Evolutionary conservation across 2,329 filamentous ascomycete species (phyloP), one percentile per base, ranked within the genome.

Genomic region (Monilinia laxa): DNA sequence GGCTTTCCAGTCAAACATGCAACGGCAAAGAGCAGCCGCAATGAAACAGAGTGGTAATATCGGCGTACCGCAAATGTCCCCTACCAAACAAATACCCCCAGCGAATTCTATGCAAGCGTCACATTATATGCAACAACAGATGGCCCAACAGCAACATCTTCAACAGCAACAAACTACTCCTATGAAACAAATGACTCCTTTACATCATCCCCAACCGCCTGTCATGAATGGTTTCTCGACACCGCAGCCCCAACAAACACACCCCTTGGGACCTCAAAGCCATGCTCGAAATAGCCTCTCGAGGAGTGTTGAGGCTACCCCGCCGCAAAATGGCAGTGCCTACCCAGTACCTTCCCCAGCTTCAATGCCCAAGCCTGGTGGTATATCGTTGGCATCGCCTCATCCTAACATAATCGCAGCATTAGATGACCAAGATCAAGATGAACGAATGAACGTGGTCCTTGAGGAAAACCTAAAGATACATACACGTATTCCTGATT

Each of bases 1-100:
- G 68, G 85, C 84, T 2, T 90, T 85, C 80, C 75, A 84, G 47
- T 80, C 82, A 45, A 84, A 85, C 71, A 85, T 81, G 70, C 81
- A 80, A 35, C 80, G 82, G 54, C 82, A 83, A 65, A 73, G 72
- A 64, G 70, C 69, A 31, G 73, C 67, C 31, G 73, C 73, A 70
- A 71, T 72, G 69, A 71, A 73, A 40, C 73, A 71, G 54, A 72
- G 71, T 64, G 72, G 67, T 68, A 69, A 73, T 54, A 64, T 68
- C 81, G 85, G 68, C 16, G 69, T 64, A 45, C 83, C 47, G 71
- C 65, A 80, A 77, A 58, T 84, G 79, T 74, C 75, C 28, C 76
- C 77, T 14, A 74, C 76, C 38, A 78, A 77, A 58, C 76, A 74
- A 58, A 78, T 80, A 65, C 82, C 79, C 42, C 79, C 81, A 28